Evolutionary conservation across 257 asterid genomes (phyloP), one percentile per base, ranked within the genome.

Genomic region (Primulina tabacum): DNA sequence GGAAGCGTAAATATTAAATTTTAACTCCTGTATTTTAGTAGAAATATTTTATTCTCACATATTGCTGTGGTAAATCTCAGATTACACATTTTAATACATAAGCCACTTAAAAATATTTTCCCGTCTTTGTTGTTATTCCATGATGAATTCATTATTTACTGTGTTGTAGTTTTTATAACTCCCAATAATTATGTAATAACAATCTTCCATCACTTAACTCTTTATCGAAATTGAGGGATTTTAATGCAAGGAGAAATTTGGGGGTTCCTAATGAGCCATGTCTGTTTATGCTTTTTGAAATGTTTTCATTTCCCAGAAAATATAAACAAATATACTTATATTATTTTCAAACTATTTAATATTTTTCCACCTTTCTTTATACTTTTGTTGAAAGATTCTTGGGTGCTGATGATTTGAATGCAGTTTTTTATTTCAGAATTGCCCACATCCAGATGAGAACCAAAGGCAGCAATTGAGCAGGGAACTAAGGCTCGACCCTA

Each of bases 401-500:
- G 28, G 50, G 4, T 10, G 50, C 20, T 66, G 8, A 28, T 77
- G 53, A 26, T 69, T 30, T 66, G 58, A 2, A 63, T 82, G 76
- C 57, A 90, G 94, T 76, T 86, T 80, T 80, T 88, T 21, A 0
- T 21, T 82, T 72, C 85, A 82, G 76, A 81, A 85, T 14, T 79
- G 81, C 72, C 90, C 80, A 10, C 79, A 77, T 62, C 96, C 94
- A 5, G 86, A 85, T 63, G 85, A 82, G 67, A 79, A 79, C 75
- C 90, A 86, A 58, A 79, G 87, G 70, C 79, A 64, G 40, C 87
- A 83, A 43, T 33, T 88, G 43, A 80, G 90, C 80, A 64, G 68
- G 55, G 83, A 86, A 53, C 62, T 77, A 5, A 87, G 90, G 34
- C 89, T 90, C 35, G 93, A 90, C 56, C 84, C 83, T 38, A 72